Conservation (phyloP, 257 asterid genomes). For the Lithospermum erythrorhizon region DNA sequence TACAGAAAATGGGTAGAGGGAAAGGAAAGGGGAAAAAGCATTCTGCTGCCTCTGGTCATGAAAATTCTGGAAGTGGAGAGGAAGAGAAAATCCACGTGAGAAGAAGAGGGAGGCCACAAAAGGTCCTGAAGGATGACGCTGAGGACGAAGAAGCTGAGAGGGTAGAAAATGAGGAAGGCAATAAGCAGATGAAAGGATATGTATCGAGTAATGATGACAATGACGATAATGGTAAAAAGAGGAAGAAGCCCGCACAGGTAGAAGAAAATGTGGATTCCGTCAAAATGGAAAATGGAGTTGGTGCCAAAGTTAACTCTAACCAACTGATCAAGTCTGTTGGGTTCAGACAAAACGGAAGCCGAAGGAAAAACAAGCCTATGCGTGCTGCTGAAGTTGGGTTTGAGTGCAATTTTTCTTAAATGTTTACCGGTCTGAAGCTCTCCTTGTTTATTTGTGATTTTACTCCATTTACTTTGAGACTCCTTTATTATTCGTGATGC, state of each 20-base stretch:
- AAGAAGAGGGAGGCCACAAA: slow-evolving; percentile 76
- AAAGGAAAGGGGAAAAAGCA: slow-evolving; percentile 77
- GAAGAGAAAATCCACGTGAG: slow-evolving; percentile 53
- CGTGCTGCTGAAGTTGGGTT: slow-evolving; percentile 93
- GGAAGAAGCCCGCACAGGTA: slow-evolving; percentile 44
- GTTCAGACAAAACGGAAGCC: slow-evolving; percentile 55
- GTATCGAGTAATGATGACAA: slow-evolving; percentile 30
- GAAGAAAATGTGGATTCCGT: slow-evolving; percentile 40
- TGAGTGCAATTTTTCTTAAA: slow-evolving; percentile 30
- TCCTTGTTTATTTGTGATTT: not conserved
- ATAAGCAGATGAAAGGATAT: slow-evolving; percentile 29
- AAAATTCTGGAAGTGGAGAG: slow-evolving; percentile 50
- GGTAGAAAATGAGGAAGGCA: slow-evolving; percentile 34
- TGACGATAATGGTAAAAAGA: slow-evolving; percentile 45
- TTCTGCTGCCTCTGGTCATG: slow-evolving; percentile 25
- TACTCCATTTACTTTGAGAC: too few relatives aligned
- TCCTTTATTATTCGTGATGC: too few relatives aligned
- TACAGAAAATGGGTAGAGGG: slow-evolving; percentile 54
- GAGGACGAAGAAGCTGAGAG: slow-evolving; percentile 44
- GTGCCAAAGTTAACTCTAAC: slow-evolving; percentile 22
- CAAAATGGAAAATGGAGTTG: slow-evolving; percentile 40
- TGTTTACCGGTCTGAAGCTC: not conserved
- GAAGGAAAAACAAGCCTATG: slow-evolving; percentile 85
- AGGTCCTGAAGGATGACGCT: slow-evolving; percentile 39
- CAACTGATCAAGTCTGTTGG: slow-evolving; percentile 42